Evolutionary conservation across 768 basidiomycete species (phyloP).

Genomic region (Lentinula aciculospora): DNA sequence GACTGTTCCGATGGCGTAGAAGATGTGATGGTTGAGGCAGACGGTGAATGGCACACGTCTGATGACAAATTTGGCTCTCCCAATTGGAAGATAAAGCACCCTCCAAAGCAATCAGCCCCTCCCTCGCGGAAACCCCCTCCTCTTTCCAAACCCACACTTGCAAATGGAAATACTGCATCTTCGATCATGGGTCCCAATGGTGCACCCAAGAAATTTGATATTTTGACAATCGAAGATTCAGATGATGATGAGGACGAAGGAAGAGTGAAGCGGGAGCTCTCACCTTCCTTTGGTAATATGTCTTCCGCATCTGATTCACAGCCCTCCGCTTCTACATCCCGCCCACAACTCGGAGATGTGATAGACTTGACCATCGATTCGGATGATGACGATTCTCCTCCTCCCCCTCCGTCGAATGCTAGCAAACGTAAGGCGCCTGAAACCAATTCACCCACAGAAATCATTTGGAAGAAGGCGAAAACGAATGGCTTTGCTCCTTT

Average conservation of each 20-base stretch:
- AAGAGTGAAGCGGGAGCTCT: conserved; percentile 70
- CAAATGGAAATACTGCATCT: conserved; percentile 19
- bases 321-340: conserved; percentile 17
- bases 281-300: conserved; percentile 52
- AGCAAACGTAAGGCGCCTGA: conserved; percentile 61
- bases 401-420: conserved; percentile 17
- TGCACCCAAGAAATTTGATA: conserved; percentile 42
- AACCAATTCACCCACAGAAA: conserved; percentile 55
- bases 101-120: conserved; percentile 21
- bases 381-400: conserved; percentile 57
- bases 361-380: conserved; percentile 84
- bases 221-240: conserved; percentile 65
- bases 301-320: conserved; percentile 25
- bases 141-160: conserved; percentile 9
- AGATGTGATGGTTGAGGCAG: conserved; percentile 89
- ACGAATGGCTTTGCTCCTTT: conserved; percentile 21
- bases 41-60: conserved; percentile 93
- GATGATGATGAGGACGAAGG: conserved; percentile 81
- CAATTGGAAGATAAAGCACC: conserved; percentile 60
- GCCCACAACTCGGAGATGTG: conserved; percentile 41
- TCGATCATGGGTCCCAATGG: conserved; percentile 25
- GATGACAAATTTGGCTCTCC: conserved; percentile 81
- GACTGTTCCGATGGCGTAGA: conserved; percentile 76
- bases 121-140: conserved; percentile 28
- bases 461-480: conserved; percentile 68